Evolutionary conservation across 2,329 filamentous ascomycete genomes (phyloP).

Genomic region (Pyricularia sp.): DNA sequence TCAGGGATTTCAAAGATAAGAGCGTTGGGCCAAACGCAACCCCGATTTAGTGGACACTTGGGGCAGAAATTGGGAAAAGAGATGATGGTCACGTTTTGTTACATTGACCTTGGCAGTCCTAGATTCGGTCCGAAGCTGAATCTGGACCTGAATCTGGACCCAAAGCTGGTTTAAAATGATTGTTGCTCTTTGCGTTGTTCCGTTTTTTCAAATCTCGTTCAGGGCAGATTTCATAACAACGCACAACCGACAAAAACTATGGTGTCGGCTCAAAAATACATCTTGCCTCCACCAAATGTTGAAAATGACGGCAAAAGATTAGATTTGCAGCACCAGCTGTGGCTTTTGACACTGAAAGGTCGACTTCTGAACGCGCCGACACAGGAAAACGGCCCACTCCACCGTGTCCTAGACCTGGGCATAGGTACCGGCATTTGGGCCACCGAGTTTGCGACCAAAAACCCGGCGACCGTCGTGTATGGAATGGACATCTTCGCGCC

Average conservation of each 20-base stretch:
- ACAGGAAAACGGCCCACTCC: not conserved
- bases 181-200: not conserved
- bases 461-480: not conserved
- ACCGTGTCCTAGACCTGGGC: not conserved
- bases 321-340: not conserved
- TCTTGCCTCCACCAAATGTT: not conserved
- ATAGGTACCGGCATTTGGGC: not conserved
- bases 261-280: not conserved
- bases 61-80: not conserved
- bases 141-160: not conserved
- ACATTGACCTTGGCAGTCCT: not conserved
- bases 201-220: not conserved
- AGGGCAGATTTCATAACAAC: not conserved
- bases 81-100: not conserved
- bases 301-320: not conserved
- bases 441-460: not conserved
- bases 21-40: not conserved
- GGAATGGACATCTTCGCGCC: not conserved
- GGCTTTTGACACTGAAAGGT: not conserved
- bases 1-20: not conserved
- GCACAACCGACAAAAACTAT: not conserved
- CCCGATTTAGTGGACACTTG: not conserved
- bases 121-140: not conserved
- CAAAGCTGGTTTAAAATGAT: not conserved
- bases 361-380: not conserved